Evolutionary conservation across 208 protist genomes (phyloP).

Genomic region (Acanthamoeba sp.): DNA sequence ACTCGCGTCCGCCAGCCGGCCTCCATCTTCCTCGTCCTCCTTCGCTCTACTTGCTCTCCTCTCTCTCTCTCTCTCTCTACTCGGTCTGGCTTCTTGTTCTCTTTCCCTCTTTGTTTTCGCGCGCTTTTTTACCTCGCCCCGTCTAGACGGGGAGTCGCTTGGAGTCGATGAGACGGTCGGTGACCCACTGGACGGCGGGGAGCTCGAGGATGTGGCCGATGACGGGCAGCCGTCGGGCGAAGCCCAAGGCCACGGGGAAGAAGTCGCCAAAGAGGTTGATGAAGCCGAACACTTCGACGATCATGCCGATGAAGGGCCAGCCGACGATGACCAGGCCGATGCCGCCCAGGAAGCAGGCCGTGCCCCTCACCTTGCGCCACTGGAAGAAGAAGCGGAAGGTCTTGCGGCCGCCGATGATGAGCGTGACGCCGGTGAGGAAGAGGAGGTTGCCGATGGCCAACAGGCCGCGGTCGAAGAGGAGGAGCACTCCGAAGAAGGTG

Average conservation of each 20-base stretch:
- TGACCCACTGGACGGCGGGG: slow-evolving; percentile 46
- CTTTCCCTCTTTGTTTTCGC: background rate
- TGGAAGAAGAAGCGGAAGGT: slow-evolving; percentile 88
- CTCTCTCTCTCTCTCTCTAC: background rate
- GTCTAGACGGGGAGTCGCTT: slow-evolving; percentile 25
- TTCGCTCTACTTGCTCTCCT: background rate
- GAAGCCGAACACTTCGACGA: slow-evolving; percentile 87
- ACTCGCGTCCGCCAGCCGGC: too few relatives aligned
- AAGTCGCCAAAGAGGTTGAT: slow-evolving; percentile 89
- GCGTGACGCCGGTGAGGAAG: slow-evolving; percentile 84
- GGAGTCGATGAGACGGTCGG: slow-evolving; percentile 22
- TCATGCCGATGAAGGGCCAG: slow-evolving; percentile 86
- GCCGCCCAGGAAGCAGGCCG: slow-evolving; percentile 83
- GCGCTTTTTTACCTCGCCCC: too few relatives aligned
- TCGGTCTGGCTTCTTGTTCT: too few relatives aligned
- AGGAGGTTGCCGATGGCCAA: slow-evolving; percentile 89
- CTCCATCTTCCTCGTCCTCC: too few relatives aligned
- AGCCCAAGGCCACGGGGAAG: slow-evolving; percentile 84
- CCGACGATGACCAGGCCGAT: slow-evolving; percentile 85
- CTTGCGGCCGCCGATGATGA: slow-evolving; percentile 85
- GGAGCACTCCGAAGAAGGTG: slow-evolving; percentile 86
- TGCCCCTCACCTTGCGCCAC: slow-evolving; percentile 80
- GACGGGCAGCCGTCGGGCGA: slow-evolving; percentile 83
- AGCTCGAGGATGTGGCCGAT: slow-evolving; percentile 81
- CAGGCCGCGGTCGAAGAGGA: slow-evolving; percentile 88